Evolutionary conservation across 345 rosid species (phyloP), one percentile per base, ranked within the genome.

Genomic region (Pistacia integerrima): DNA sequence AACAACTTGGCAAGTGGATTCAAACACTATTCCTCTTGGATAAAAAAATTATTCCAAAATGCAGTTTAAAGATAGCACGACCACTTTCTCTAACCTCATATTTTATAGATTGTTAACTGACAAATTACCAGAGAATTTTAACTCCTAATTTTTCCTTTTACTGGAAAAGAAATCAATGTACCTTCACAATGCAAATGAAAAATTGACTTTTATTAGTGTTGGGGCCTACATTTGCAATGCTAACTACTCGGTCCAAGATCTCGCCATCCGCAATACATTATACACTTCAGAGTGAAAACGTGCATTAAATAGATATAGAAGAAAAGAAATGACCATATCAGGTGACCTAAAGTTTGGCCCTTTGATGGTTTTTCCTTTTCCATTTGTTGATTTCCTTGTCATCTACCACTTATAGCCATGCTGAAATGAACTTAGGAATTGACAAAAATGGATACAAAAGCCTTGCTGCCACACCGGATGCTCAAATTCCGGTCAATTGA

Each of bases 381-480:
- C 16, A 25, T 58, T 60, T 25, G 7, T 65, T 72, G 76, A 48
- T 78, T 69, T 78, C 73, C 73, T 51, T 58, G 82, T 78, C 74
- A 74, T 81, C 52, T 22, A 54, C 54, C 59, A 51, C 73, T 74
- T 8, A 59, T 6, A 38, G 17, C 12, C 60, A 11, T 64, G 55
- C 60, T 70, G 35, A 17, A 69, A 64, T 70, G 60, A 35, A 30
- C 22, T 0, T 54, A 75, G 77, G 82, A 82, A 71, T 69, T 78
- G 67, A 55, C 36, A 41, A 74, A 70, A 16, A 70, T 78, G 84
- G 84, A 78, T 25, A 65, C 60, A 68, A 77, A 82, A 64, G 76
- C 55, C 65, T 55, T 75, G 67, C 66, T 78, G 3, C 75, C 28
- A 30, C 82, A 82, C 46, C 74, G 77, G 28, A 75, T n/a, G 80